Percentiles rank a stretch among this genome's conserved stretches.
These are phyloP conservation scores for Fagus sylvatica DNA, from an alignment of 306 rosid species.

Conservation along the genomic window DNA sequence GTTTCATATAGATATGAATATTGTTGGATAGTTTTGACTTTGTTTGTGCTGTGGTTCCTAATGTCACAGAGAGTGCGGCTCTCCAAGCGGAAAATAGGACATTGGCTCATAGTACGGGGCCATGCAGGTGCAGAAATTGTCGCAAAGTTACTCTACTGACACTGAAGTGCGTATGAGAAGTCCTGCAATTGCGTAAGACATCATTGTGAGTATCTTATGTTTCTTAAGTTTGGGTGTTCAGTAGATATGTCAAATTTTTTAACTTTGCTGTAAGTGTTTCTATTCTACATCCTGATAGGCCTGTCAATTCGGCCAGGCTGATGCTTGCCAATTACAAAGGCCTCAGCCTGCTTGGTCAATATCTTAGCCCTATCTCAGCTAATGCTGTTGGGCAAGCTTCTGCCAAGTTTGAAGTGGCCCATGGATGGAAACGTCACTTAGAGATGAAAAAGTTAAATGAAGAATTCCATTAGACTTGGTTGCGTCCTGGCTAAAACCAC, in stretches of 20 bases:
- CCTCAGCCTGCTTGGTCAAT: not conserved
- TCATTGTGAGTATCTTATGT: conserved; percentile 58
- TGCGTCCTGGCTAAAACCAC: not conserved
- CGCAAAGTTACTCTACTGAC: conserved; percentile 66
- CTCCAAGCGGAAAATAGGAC: conserved; percentile 58
- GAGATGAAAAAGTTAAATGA: not conserved
- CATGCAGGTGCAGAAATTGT: conserved; percentile 60
- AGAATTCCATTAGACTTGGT: not conserved
- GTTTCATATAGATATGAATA: not conserved
- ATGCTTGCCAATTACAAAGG: too few relatives aligned
- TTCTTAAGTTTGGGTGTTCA: too few relatives aligned
- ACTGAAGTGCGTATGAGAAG: conserved; percentile 38
- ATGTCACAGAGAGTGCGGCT: conserved; percentile 38
- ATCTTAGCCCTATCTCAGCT: not conserved
- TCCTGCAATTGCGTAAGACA: conserved; percentile 51
- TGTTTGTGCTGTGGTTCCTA: conserved; percentile 24
- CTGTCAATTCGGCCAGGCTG: too few relatives aligned
- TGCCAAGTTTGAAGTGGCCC: not conserved
- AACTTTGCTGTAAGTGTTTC: too few relatives aligned
- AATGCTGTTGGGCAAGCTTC: not conserved
- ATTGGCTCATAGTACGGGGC: conserved; percentile 59
- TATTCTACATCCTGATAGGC: too few relatives aligned
- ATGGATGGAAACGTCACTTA: not conserved
- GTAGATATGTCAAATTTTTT: too few relatives aligned
- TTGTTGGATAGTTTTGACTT: conserved; percentile 7